Evolutionary conservation across 2,329 filamentous ascomycete species (phyloP).

Genomic region (Fonsecaea pedrosoi): DNA sequence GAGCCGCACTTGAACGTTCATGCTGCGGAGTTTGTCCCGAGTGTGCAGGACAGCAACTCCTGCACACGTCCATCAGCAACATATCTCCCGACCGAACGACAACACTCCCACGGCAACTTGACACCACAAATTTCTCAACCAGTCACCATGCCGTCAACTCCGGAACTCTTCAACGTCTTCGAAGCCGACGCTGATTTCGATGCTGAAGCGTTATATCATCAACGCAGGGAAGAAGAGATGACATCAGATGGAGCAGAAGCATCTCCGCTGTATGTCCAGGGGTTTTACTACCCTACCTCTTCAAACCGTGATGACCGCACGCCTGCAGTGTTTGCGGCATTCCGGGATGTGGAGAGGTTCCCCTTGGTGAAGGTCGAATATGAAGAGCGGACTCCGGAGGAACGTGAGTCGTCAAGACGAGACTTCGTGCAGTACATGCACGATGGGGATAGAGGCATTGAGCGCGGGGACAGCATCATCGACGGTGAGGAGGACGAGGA

Average conservation of each 20-base stretch:
- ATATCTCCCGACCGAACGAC: neutral
- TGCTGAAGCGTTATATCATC: constrained; percentile 2
- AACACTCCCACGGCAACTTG: neutral
- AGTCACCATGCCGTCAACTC: neutral
- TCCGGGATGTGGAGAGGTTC: constrained; percentile 17
- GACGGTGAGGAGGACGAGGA: neutral
- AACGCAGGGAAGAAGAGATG: neutral
- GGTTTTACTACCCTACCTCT: constrained; percentile 18
- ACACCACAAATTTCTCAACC: neutral
- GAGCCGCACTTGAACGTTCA: neutral
- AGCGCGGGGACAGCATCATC: neutral
- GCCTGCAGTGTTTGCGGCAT: constrained; percentile 10
- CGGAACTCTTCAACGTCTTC: neutral
- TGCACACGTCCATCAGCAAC: neutral
- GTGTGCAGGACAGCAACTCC: neutral
- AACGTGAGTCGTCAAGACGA: neutral
- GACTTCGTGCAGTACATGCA: neutral
- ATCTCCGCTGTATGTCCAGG: neutral
- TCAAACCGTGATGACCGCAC: constrained; percentile 3
- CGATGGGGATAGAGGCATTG: neutral
- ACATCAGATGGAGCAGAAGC: neutral
- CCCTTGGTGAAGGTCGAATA: constrained; percentile 1
- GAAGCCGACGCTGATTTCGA: constrained; percentile 19
- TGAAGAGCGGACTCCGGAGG: neutral
- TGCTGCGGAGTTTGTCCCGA: constrained; percentile 1